A percentile compares a stretch with the other conserved stretches of the same genome.
phyloP scores from a whole-genome alignment of 2,329 filamentous ascomycete species.

The Neofusicoccum laricinum region DNA sequence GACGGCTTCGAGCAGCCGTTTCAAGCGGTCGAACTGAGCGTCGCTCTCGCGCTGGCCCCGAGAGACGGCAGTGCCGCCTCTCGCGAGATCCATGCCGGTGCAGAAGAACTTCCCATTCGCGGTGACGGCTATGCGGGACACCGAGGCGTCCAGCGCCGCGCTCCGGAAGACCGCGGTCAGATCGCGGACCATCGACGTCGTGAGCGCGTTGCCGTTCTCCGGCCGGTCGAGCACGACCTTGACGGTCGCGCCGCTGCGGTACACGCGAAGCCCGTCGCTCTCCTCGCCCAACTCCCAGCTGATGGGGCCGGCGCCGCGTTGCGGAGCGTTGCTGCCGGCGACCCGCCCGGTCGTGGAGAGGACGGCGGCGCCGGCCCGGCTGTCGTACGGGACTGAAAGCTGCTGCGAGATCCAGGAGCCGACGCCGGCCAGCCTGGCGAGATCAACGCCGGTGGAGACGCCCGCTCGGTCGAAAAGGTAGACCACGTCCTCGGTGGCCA shows the following conservation, averaged over 20 bases:
- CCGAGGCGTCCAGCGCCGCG: constrained; percentile 23
- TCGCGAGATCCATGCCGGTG: constrained; percentile 41
- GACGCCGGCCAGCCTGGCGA: constrained; percentile 21
- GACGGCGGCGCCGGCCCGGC: constrained; percentile 23
- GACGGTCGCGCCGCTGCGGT: constrained; percentile 29
- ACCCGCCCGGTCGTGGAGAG: background rate
- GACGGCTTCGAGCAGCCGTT: constrained; percentile 37
- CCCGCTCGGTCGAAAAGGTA: constrained; percentile 26
- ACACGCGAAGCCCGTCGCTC: constrained; percentile 27
- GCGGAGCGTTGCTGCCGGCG: background rate
- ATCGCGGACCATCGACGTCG: constrained; percentile 33
- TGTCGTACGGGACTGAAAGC: constrained; percentile 22
- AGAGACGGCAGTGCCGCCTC: constrained; percentile 21
- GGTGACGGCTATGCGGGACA: constrained; percentile 38
- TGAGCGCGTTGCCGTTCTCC: constrained; percentile 41
- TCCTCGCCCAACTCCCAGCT: constrained; percentile 22
- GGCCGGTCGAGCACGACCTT: constrained; percentile 36
- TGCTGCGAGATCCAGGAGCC: constrained; percentile 26
- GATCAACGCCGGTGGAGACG: constrained; percentile 25
- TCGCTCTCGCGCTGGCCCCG: background rate
- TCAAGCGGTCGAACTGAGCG: constrained; percentile 18
- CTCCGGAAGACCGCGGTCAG: constrained; percentile 30
- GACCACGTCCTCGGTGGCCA: constrained; percentile 28
- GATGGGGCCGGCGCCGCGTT: too few relatives aligned
- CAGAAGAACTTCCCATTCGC: constrained; percentile 41